A percentile compares a stretch with the other conserved stretches of the same genome.
Conservation (phyloP, 192 early-diverging fungal species). For the Coemansia reversa region DNA sequence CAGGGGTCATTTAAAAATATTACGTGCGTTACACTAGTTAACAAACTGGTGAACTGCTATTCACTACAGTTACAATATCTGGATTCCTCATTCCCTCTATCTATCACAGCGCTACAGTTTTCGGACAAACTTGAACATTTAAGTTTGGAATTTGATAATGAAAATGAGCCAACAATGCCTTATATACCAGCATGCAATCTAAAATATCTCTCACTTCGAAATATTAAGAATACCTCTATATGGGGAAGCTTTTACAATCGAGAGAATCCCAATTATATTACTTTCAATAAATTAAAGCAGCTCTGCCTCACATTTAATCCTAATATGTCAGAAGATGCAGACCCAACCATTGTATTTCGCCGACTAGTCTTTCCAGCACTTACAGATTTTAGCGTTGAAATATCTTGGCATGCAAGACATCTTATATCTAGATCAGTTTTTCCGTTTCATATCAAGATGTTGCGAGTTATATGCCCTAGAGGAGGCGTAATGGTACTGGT, state of each 20-base stretch:
- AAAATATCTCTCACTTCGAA: conserved; percentile 4
- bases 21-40: background rate
- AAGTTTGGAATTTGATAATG: conserved; percentile 3
- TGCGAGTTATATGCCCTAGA: background rate
- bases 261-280: background rate
- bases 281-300: background rate
- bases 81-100: conserved; percentile 3
- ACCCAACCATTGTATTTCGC: background rate
- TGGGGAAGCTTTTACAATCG: background rate
- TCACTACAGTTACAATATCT: background rate
- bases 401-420: background rate
- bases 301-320: background rate
- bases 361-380: background rate
- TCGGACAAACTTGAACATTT: conserved; percentile 1
- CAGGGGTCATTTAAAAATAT: background rate
- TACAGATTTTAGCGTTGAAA: background rate
- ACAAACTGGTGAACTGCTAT: conserved; percentile 3
- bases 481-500: background rate
- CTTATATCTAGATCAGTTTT: background rate
- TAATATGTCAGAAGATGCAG: background rate
- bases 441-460: background rate
- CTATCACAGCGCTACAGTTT: conserved; percentile 4
- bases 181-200: background rate
- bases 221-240: background rate
- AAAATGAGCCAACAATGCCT: background rate